phyloP scores from a whole-genome alignment of 1,139 yeast species.

The Debaryomyces coudertii region DNA sequence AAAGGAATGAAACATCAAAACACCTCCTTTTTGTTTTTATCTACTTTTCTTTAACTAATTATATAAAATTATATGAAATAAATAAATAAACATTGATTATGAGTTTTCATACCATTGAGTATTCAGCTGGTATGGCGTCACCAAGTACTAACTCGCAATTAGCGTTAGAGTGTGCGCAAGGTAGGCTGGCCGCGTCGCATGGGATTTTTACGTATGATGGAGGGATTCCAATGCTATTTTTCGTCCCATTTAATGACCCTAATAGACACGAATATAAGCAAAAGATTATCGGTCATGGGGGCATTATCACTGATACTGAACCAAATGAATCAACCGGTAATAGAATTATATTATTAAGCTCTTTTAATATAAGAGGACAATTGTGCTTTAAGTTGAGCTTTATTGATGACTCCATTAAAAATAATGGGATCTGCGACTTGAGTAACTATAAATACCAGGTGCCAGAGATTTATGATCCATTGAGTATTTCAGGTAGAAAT shows the following conservation, averaged over 20 bases:
- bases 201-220: constrained; percentile 11
- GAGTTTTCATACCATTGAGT: constrained; percentile 15
- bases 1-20: constrained; percentile 8
- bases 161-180: constrained; percentile 1
- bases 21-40: constrained; percentile 10
- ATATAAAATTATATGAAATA: constrained; percentile 1
- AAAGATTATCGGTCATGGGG: constrained; percentile 36
- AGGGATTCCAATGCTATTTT: constrained; percentile 27
- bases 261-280: constrained; percentile 23
- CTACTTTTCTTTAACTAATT: neutral
- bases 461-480: constrained; percentile 11
- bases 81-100: constrained; percentile 5
- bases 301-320: constrained; percentile 28
- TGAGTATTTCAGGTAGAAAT: constrained; percentile 7
- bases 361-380: constrained; percentile 11
- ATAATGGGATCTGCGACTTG: constrained; percentile 12
- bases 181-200: constrained; percentile 1
- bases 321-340: constrained; percentile 18
- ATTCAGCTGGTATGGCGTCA: constrained; percentile 7
- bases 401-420: constrained; percentile 26
- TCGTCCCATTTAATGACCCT: constrained; percentile 27
- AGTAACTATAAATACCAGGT: constrained; percentile 12
- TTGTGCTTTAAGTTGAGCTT: constrained; percentile 20
- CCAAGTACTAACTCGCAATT: constrained; percentile 1
- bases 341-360: constrained; percentile 18